Conservation (phyloP, 805 yeast species). For the Candida caryicola region DNA sequence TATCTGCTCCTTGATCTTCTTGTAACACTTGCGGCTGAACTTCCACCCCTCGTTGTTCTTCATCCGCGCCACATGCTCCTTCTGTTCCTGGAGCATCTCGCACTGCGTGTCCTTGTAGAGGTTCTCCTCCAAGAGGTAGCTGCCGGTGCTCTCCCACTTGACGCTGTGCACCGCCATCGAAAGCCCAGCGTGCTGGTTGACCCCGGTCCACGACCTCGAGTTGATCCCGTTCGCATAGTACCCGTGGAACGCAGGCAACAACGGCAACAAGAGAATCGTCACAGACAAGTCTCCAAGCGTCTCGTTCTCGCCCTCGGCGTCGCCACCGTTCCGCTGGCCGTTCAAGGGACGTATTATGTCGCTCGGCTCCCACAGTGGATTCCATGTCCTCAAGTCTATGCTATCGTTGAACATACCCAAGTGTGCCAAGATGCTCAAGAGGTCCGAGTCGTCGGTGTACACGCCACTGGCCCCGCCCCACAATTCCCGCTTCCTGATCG, state of each 20-base stretch:
- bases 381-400: slow-evolving; percentile 32
- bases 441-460: slow-evolving; percentile 91
- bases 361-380: slow-evolving; percentile 23
- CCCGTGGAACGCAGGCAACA: slow-evolving; percentile 63
- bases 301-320: slow-evolving; percentile 20
- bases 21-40: slow-evolving; percentile 28
- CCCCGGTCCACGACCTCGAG: slow-evolving; percentile 65
- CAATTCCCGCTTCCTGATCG: slow-evolving; percentile 39
- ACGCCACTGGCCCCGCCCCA: slow-evolving; percentile 86
- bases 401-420: slow-evolving; percentile 56
- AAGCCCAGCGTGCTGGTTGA: slow-evolving; percentile 69
- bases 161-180: slow-evolving; percentile 62
- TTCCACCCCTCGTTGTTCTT: slow-evolving; percentile 29
- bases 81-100: slow-evolving; percentile 24
- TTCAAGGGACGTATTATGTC: slow-evolving; percentile 23
- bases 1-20: slow-evolving; percentile 25
- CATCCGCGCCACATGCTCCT: slow-evolving; percentile 8
- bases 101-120: slow-evolving; percentile 27
- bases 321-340: slow-evolving; percentile 3
- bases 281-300: slow-evolving; percentile 50
- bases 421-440: slow-evolving; percentile 72
- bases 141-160: slow-evolving; percentile 42
- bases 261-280: slow-evolving; percentile 64
- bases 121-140: slow-evolving; percentile 26
- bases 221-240: slow-evolving; percentile 64